Percentiles rank a stretch among this genome's conserved stretches.
Evolutionary conservation across 768 basidiomycete species (phyloP).

Genomic region (Russula sp.): DNA sequence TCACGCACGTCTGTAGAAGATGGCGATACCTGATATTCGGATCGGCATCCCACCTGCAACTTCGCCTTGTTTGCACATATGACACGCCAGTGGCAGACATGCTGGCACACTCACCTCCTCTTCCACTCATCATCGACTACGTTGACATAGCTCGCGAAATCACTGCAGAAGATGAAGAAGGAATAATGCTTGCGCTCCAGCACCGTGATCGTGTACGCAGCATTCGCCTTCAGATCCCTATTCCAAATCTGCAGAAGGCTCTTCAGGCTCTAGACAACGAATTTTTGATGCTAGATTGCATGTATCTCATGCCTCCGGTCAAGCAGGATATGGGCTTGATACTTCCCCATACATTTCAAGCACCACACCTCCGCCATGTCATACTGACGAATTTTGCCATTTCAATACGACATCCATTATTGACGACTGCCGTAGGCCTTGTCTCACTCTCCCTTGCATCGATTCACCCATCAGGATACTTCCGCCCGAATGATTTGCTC

Average conservation of each 20-base stretch:
- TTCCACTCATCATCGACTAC: background rate
- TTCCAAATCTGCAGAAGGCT: background rate
- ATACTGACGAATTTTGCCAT: background rate
- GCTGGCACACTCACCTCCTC: background rate
- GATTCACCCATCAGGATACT: background rate
- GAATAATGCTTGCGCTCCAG: background rate
- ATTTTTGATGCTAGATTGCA: background rate
- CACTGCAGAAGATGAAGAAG: background rate
- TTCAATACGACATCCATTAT: background rate
- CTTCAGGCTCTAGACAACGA: background rate
- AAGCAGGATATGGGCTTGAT: background rate
- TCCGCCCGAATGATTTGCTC: background rate
- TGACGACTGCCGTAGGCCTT: background rate
- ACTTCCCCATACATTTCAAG: background rate
- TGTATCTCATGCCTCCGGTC: background rate
- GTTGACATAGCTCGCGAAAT: background rate
- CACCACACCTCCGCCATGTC: background rate
- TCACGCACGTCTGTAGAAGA: background rate
- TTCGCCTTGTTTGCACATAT: background rate
- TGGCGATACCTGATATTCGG: background rate
- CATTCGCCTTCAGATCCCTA: background rate
- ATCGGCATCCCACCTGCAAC: background rate
- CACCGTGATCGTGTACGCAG: background rate
- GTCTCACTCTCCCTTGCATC: background rate
- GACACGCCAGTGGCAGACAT: background rate